Percentiles rank a stretch among this genome's conserved stretches.
Evolutionary conservation across 257 asterid species (phyloP).

Genomic region (Gynochthodes officinalis): DNA sequence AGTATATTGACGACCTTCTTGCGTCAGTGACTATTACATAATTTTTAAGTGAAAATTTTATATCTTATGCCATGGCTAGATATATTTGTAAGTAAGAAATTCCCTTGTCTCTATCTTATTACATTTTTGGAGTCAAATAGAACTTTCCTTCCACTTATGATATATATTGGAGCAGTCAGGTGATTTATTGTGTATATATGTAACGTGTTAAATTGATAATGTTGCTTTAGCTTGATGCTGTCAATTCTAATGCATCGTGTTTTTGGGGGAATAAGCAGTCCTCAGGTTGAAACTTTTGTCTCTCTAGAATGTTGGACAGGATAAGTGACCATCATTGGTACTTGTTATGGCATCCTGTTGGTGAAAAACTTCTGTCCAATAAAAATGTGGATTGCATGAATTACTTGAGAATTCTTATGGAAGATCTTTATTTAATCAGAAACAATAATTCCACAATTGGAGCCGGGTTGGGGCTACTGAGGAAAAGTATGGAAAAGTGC

Average conservation of each 20-base stretch:
- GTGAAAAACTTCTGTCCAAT: too few species aligned
- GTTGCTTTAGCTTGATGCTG: background rate
- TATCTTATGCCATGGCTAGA: background rate
- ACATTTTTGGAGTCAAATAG: background rate
- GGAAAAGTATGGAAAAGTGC: background rate
- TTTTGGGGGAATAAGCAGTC: background rate
- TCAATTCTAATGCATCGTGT: background rate
- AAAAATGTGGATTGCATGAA: too few species aligned
- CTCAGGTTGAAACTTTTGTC: background rate
- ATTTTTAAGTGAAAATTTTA: constrained; percentile 12
- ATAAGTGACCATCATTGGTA: background rate
- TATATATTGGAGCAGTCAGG: constrained; percentile 11
- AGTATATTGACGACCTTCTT: constrained; percentile 55
- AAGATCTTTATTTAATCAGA: background rate
- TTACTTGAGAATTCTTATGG: background rate
- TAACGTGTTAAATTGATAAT: background rate
- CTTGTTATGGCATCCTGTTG: too few species aligned
- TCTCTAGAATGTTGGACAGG: background rate
- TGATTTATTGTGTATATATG: constrained; percentile 1
- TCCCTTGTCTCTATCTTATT: background rate
- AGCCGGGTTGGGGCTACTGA: background rate
- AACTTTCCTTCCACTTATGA: background rate
- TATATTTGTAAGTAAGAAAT: constrained; percentile 12
- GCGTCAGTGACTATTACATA: constrained; percentile 44
- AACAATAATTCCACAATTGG: background rate